phyloP scores from a whole-genome alignment of 2,329 filamentous ascomycete species.

The Colletotrichum sublineola region DNA sequence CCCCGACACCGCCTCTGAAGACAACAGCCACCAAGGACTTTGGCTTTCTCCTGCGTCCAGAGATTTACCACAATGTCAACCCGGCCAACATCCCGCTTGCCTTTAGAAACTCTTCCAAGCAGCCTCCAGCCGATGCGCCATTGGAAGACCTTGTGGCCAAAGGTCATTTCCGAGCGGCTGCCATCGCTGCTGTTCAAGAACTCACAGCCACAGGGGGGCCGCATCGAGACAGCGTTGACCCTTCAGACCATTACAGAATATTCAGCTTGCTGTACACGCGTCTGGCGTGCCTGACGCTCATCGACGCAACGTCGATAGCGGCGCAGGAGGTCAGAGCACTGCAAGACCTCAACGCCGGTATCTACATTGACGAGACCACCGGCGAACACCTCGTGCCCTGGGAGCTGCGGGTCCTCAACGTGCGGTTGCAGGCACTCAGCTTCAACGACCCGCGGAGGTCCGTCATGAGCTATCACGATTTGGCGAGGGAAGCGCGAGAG shows the following conservation, averaged over 20 bases:
- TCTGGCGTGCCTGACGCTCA: slow-evolving; percentile 84
- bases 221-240: slow-evolving; percentile 51
- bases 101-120: slow-evolving; percentile 77
- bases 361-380: slow-evolving; percentile 67
- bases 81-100: slow-evolving; percentile 70
- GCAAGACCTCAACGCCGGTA: slow-evolving; percentile 69
- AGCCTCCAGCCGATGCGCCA: slow-evolving; percentile 73
- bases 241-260: slow-evolving; percentile 74
- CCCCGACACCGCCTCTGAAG: slow-evolving; percentile 52
- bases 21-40: slow-evolving; percentile 75
- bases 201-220: slow-evolving; percentile 57
- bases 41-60: slow-evolving; percentile 81
- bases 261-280: slow-evolving; percentile 85
- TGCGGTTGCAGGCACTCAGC: slow-evolving; percentile 86
- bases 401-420: slow-evolving; percentile 84
- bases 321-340: slow-evolving; percentile 75
- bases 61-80: slow-evolving; percentile 86
- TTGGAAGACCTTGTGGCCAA: slow-evolving; percentile 76
- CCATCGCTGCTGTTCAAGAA: slow-evolving; percentile 74
- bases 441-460: slow-evolving; percentile 87
- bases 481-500: slow-evolving; percentile 81
- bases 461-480: slow-evolving; percentile 91
- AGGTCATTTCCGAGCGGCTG: slow-evolving; percentile 86
- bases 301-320: slow-evolving; percentile 78
- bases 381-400: slow-evolving; percentile 83